Conservation (phyloP, 164 flowering plant species). For the Annona cherimola region DNA sequence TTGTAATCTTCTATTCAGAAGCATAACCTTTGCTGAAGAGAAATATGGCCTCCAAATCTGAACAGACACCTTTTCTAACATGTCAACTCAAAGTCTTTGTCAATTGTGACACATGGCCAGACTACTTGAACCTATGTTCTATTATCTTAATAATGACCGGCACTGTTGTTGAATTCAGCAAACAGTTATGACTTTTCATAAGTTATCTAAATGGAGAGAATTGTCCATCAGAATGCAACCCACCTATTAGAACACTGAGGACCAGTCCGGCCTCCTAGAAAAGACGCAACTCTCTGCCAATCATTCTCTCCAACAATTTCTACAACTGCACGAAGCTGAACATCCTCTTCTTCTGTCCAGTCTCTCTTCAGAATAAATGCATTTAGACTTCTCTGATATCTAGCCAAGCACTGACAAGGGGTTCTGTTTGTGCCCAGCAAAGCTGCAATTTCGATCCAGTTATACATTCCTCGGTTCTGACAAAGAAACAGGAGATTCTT, state of each 20-base stretch:
- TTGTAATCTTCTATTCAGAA: no score
- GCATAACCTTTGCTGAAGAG: no score
- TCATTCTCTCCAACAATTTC: slow-evolving; percentile 63
- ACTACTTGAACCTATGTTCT: no score
- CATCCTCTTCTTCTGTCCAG: slow-evolving; percentile 89
- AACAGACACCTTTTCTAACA: no score
- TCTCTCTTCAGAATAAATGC: slow-evolving; percentile 57
- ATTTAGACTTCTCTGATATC: slow-evolving; percentile 91
- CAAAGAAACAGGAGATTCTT: slow-evolving; percentile 49
- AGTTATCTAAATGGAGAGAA: neutral
- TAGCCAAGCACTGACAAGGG: slow-evolving; percentile 80
- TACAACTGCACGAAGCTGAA: slow-evolving; percentile 68
- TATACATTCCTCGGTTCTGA: slow-evolving; percentile 53
- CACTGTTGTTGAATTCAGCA: no score
- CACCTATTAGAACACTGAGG: slow-evolving; percentile 94
- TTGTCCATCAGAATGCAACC: slow-evolving; percentile 20
- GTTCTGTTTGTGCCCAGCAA: slow-evolving; percentile 70
- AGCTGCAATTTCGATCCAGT: slow-evolving; percentile 72
- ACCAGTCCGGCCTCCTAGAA: slow-evolving; percentile 67
- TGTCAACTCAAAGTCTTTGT: no score
- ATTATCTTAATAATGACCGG: no score
- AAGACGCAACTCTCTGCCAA: slow-evolving; percentile 84
- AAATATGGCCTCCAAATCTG: no score
- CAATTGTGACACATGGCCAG: no score
- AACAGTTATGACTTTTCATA: no score